Percentiles rank a stretch among this genome's conserved stretches.
Evolutionary conservation across 75 land plant genomes (phyloP).

Genomic region (Selaginella tamariscina): DNA sequence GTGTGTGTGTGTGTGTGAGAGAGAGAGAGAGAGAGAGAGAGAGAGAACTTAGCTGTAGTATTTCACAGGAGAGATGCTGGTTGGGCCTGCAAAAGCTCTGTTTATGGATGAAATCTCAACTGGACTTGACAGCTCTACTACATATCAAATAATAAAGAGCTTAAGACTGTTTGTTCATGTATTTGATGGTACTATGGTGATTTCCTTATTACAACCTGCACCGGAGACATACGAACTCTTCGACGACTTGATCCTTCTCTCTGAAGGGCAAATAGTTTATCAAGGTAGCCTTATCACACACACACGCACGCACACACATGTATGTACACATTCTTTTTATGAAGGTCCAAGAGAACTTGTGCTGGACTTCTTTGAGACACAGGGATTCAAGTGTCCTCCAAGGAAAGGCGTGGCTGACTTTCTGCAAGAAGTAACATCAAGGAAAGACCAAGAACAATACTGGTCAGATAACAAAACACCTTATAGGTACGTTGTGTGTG

Average conservation of each 20-base stretch:
- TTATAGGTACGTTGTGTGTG: neutral
- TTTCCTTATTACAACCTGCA: neutral
- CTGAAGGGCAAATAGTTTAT: slow-evolving; percentile 9
- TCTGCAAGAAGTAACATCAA: slow-evolving; percentile 8
- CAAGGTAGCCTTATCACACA: no score
- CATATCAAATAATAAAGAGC: neutral
- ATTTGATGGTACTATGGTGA: neutral
- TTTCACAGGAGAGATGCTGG: neutral
- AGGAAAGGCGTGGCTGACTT: slow-evolving; percentile 10
- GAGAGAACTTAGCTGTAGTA: no score
- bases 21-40: no score
- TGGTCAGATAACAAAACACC: neutral
- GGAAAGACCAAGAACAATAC: neutral
- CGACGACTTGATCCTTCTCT: neutral
- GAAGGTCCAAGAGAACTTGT: neutral
- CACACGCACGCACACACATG: no score
- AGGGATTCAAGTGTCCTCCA: slow-evolving; percentile 2
- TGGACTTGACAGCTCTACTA: neutral
- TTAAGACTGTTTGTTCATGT: neutral
- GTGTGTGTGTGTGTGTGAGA: no score
- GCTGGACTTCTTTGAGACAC: slow-evolving; percentile 10
- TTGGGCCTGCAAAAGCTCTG: neutral
- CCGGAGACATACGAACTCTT: neutral
- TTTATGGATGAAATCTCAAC: neutral
- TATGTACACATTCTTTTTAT: no score